Percentiles rank a stretch among this genome's conserved stretches.
phyloP scores from a whole-genome alignment of 2,329 filamentous ascomycete species.

The Diatrype stigma region DNA sequence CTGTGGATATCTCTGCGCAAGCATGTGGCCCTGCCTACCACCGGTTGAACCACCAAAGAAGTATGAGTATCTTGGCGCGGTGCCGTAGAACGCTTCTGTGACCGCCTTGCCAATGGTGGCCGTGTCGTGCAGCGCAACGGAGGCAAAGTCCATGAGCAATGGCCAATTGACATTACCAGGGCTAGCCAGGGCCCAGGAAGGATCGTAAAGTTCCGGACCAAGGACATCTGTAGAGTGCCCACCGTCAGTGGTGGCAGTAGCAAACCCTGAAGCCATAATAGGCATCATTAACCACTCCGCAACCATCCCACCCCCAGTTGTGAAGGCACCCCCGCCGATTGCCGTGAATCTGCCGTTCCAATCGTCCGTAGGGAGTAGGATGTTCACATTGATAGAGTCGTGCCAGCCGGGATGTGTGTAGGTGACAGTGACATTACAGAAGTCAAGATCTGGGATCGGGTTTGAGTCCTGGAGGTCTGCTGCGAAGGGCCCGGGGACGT shows the following conservation, averaged over 20 bases:
- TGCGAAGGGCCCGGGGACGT: conserved; percentile 2
- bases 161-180: conserved; percentile 21
- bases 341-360: conserved; percentile 35
- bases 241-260: conserved; percentile 21
- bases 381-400: conserved; percentile 32
- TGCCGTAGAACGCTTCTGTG: conserved; percentile 43
- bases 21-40: conserved; percentile 49
- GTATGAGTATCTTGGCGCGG: conserved; percentile 42
- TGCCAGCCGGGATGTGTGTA: conserved; percentile 38
- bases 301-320: conserved; percentile 18
- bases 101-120: conserved; percentile 45
- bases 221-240: conserved; percentile 7
- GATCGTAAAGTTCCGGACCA: background rate
- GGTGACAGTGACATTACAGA: conserved; percentile 39
- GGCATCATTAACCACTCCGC: conserved; percentile 7
- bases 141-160: conserved; percentile 16
- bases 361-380: conserved; percentile 28
- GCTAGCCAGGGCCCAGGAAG: conserved; percentile 16
- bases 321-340: conserved; percentile 32
- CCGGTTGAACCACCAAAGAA: conserved; percentile 53
- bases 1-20: conserved; percentile 46
- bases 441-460: conserved; percentile 7
- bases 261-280: conserved; percentile 19
- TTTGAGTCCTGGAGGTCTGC: background rate
- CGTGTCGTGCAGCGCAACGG: conserved; percentile 38